Evolutionary conservation across 495 filamentous ascomycete genomes (phyloP).

Genomic region (Penicillium parvum): DNA sequence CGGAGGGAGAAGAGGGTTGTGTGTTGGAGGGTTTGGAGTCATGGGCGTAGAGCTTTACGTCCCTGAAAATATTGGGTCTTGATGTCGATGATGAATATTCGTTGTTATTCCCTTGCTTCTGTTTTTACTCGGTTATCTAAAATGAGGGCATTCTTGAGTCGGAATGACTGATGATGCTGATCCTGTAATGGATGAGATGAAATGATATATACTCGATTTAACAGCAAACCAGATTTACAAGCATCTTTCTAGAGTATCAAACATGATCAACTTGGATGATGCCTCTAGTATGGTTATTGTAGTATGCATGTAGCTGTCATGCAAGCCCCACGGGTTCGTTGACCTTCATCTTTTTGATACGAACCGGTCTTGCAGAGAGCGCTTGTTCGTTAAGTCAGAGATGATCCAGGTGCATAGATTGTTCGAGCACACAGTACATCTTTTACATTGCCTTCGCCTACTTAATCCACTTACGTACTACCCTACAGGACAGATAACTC

Average conservation of each 20-base stretch:
- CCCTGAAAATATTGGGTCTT: conserved; percentile 2
- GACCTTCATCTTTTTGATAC: too few relatives aligned
- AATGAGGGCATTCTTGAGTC: conserved; percentile 14
- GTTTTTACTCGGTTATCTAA: conserved; percentile 5
- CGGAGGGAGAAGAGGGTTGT: conserved; percentile 57
- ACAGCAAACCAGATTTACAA: conserved; percentile 8
- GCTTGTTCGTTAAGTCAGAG: too few relatives aligned
- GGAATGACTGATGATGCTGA: conserved; percentile 16
- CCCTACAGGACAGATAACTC: background rate
- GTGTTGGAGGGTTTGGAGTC: conserved; percentile 62
- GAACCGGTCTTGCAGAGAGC: too few relatives aligned
- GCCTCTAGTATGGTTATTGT: too few relatives aligned
- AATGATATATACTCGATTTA: conserved; percentile 22
- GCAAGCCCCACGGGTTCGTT: conserved; percentile 3
- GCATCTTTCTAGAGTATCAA: too few relatives aligned
- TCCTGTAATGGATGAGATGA: conserved; percentile 25
- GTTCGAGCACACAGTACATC: too few relatives aligned
- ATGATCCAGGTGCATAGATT: too few relatives aligned
- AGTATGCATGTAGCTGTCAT: background rate
- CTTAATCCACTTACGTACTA: background rate
- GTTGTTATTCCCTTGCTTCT: conserved; percentile 3
- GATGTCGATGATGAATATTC: too few relatives aligned
- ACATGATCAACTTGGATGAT: too few relatives aligned
- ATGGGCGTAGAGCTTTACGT: conserved; percentile 50
- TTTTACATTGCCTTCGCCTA: too few relatives aligned